phyloP scores from a whole-genome alignment of 352 stramenopile species.

The Elongisporangium anandrum region DNA sequence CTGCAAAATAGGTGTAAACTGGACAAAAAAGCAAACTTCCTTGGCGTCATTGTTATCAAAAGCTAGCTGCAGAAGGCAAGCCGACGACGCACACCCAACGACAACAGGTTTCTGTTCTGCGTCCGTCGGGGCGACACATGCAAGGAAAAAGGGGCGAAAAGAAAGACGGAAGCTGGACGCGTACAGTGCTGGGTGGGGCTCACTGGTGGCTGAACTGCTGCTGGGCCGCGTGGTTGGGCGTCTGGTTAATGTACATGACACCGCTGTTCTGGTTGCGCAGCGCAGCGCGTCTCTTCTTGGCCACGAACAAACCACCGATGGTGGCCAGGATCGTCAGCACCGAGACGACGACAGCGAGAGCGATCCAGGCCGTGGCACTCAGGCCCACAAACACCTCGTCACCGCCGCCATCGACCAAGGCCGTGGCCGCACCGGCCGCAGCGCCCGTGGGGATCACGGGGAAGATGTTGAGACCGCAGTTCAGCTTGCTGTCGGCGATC shows the following conservation, averaged over 20 bases:
- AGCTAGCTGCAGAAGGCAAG: not conserved
- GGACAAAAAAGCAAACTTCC: not conserved
- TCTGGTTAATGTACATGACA: constrained; percentile 27
- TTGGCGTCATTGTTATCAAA: not conserved
- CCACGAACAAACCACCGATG: constrained; percentile 39
- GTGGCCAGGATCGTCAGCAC: constrained; percentile 52
- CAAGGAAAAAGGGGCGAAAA: not conserved
- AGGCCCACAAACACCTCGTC: constrained; percentile 58
- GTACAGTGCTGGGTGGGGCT: not conserved
- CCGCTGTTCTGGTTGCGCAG: constrained; percentile 45
- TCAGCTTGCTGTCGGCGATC: constrained; percentile 60
- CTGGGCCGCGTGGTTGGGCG: constrained; percentile 3
- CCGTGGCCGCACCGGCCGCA: constrained; percentile 26
- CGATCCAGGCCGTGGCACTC: constrained; percentile 50
- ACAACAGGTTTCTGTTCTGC: not conserved
- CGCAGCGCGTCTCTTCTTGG: constrained; percentile 30
- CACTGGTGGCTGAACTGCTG: not conserved
- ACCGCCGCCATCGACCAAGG: constrained; percentile 55
- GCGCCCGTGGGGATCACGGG: constrained; percentile 65
- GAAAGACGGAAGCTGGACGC: not conserved
- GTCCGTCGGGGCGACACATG: not conserved
- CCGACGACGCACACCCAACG: not conserved
- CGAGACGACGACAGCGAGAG: constrained; percentile 38
- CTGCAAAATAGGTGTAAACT: not conserved
- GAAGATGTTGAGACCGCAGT: constrained; percentile 80